Evolutionary conservation across 139 green algal species (phyloP).

Genomic region (Yamagishiella unicocca): DNA sequence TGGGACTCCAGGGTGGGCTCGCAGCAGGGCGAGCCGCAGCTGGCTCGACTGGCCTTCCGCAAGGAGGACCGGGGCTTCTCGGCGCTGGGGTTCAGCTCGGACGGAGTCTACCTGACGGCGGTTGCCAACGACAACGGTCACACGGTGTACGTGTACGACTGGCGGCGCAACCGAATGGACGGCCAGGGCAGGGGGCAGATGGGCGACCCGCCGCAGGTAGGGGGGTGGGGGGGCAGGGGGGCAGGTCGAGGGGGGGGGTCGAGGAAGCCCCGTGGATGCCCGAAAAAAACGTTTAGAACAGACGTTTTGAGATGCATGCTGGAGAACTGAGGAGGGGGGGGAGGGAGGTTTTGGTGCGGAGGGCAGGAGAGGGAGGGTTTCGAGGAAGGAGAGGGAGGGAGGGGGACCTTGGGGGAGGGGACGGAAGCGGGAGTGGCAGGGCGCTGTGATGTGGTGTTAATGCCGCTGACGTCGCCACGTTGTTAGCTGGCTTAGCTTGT

Average conservation of each 20-base stretch:
- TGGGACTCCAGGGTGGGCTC: slow-evolving; percentile 69
- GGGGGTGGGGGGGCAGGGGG: neutral
- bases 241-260: too few species aligned
- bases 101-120: slow-evolving; percentile 64
- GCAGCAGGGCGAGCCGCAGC: slow-evolving; percentile 48
- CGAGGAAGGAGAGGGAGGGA: neutral
- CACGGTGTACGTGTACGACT: slow-evolving; percentile 82
- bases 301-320: too few species aligned
- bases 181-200: slow-evolving; percentile 65
- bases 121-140: slow-evolving; percentile 82
- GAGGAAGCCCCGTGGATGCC: too few species aligned
- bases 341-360: too few species aligned
- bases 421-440: too few species aligned
- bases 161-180: slow-evolving; percentile 63
- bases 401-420: neutral
- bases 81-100: slow-evolving; percentile 70
- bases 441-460: too few species aligned
- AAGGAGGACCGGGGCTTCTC: slow-evolving; percentile 68
- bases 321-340: too few species aligned
- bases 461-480: too few species aligned
- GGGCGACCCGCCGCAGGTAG: slow-evolving; percentile 76
- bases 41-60: slow-evolving; percentile 43
- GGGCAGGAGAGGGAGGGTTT: too few species aligned
- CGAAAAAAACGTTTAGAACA: too few species aligned
- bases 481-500: too few species aligned